Conservation (phyloP, 2,329 filamentous ascomycete species). For the Fusarium coicis region DNA sequence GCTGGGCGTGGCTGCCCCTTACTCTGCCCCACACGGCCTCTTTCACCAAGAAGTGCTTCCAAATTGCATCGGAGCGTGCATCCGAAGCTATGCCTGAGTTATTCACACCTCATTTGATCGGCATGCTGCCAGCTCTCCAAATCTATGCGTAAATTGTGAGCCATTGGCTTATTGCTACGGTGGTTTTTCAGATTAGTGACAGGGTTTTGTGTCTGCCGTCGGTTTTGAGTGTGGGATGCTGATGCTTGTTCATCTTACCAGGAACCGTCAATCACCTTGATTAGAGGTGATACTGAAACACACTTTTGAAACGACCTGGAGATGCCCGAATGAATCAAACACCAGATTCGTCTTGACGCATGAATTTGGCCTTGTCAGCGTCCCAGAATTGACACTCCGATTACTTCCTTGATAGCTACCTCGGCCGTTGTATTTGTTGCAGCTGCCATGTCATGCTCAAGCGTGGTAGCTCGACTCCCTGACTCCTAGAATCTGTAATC, state of each 20-base stretch:
- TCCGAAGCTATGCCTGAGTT: slow-evolving; percentile 22
- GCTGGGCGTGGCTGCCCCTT: slow-evolving; percentile 28
- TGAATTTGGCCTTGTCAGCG: slow-evolving; percentile 8
- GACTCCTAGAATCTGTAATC: slow-evolving; percentile 19
- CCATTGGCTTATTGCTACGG: background rate
- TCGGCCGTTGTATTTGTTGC: background rate
- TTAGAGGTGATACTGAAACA: slow-evolving; percentile 39
- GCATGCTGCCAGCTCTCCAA: background rate
- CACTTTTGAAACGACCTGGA: slow-evolving; percentile 40
- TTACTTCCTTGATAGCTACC: slow-evolving; percentile 1
- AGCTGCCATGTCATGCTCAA: slow-evolving; percentile 10
- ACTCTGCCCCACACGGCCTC: slow-evolving; percentile 34
- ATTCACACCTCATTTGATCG: slow-evolving; percentile 14
- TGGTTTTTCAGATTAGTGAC: slow-evolving; percentile 3
- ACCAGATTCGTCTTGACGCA: slow-evolving; percentile 19
- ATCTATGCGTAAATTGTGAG: background rate
- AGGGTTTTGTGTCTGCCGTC: background rate
- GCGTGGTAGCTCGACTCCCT: background rate
- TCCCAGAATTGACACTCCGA: background rate
- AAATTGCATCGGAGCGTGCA: slow-evolving; percentile 26
- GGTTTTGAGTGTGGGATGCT: slow-evolving; percentile 26
- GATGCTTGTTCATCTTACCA: slow-evolving; percentile 32
- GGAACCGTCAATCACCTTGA: background rate
- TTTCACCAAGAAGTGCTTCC: slow-evolving; percentile 19
- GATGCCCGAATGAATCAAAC: slow-evolving; percentile 16